Base-by-base conservation (phyloP, 1,284 basidiomycete species). In the Baeospora myosura region DNA sequence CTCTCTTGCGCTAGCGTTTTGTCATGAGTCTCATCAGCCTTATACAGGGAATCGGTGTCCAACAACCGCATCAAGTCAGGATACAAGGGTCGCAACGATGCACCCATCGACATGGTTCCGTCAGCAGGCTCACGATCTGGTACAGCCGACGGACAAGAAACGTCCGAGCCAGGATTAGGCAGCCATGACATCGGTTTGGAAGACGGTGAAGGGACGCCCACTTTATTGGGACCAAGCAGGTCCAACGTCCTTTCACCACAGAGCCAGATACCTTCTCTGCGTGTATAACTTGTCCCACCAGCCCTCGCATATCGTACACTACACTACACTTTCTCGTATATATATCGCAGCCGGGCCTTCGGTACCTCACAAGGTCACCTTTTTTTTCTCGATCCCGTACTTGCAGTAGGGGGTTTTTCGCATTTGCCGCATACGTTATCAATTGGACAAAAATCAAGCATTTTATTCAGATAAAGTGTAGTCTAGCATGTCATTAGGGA, bases 51-150 rank as follows among this genome's bases (percentile, higher is more conserved):
- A 59, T 74, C 76, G 17, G 76, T 78, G 2, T 76, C 80, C 2
- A 85, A 86, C 57, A 85, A 86, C 59, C 76, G 81, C 35, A 63
- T 86, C 52, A 84, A 82, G 54, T 81, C 81, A 2, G 79, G 80
- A 11, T 71, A 80, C 49, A 59, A 66, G 43, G 70, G 71, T 42
- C 71, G 74, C 25, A 48, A 48, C 3, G 51, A 54, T 36, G 72
- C 78, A 11, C 81, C 82, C 18, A 85, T 86, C 51, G 80, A 84
- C 59, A 61, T 59, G 49, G 74, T 86, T 5, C 80, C 81, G 4
- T 58, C 67, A n/a, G 83, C 84, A 3, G 82, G 82, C 1, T 68
- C 81, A 20, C 71, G 80, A 22, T 60, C 65, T 26, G 83, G 83
- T 35, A 73, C 71, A 14, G 73, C 83, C 11, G 69, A 81, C 54